phyloP scores from a whole-genome alignment of 805 yeast species.

The Pichia eremophila region DNA sequence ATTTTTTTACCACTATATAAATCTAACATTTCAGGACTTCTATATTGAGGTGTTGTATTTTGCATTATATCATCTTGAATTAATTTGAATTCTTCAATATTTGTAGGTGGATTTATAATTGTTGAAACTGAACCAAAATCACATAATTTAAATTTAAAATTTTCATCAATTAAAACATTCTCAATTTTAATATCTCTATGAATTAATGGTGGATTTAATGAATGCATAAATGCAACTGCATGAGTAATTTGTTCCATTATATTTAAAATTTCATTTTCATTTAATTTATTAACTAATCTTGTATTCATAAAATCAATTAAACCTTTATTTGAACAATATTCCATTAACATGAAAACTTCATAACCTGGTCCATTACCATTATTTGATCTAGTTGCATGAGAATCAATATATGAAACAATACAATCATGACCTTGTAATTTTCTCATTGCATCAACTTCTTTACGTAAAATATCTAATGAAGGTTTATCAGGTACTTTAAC shows the following conservation, averaged over 20 bases:
- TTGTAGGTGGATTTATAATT: slow-evolving; percentile 52
- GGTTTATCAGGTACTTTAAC: slow-evolving; percentile 65
- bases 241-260: slow-evolving; percentile 63
- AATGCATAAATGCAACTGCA: slow-evolving; percentile 74
- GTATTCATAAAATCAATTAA: slow-evolving; percentile 75
- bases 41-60: slow-evolving; percentile 78
- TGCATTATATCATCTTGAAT: slow-evolving; percentile 63
- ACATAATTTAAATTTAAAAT: slow-evolving; percentile 57
- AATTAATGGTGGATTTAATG: slow-evolving; percentile 39
- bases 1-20: slow-evolving; percentile 58
- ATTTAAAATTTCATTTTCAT: slow-evolving; percentile 56
- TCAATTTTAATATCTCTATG: slow-evolving; percentile 81
- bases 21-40: slow-evolving; percentile 82
- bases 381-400: slow-evolving; percentile 55
- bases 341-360: slow-evolving; percentile 76
- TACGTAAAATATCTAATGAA: slow-evolving; percentile 55
- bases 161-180: slow-evolving; percentile 56
- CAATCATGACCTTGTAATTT: slow-evolving; percentile 44
- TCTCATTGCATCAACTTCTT: slow-evolving; percentile 77
- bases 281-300: slow-evolving; percentile 53
- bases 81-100: slow-evolving; percentile 46
- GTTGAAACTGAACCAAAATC: slow-evolving; percentile 79
- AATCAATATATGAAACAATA: slow-evolving; percentile 64
- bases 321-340: slow-evolving; percentile 66
- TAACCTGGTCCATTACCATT: slow-evolving; percentile 34